Evolutionary conservation across 495 filamentous ascomycete species (phyloP), one percentile per base, ranked within the genome.

Genomic region (Elasticomyces elasticus): DNA sequence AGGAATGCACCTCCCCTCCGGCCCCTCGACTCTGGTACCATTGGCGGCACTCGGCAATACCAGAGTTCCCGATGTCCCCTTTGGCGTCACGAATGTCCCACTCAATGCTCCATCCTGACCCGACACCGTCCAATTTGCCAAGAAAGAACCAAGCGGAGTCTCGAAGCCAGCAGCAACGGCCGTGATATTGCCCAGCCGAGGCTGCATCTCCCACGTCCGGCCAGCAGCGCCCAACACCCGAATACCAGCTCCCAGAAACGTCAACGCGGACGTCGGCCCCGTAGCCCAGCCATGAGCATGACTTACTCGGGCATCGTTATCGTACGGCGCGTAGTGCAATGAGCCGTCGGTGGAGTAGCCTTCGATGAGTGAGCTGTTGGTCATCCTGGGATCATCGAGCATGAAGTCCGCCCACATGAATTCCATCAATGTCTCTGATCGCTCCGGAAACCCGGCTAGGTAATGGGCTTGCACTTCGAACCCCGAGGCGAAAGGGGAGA

Each of bases 261-360:
- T 64, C 22, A 66, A 25, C 11, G 65, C 58, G 22, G 33, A 24
- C 2, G 59, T 56, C 4, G 65, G 65, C 0, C 63, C 65, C 5
- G 45, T 59, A 33, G 54, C 54, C 65, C 65, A 67, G 27, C 65
- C 61, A 54, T 78, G 65, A 2, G 60, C 38, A 41, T 65, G 63
- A 13, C 49, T 56, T 17, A 67, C 58, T 3, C 57, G 52, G 10
- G 53, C 57, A 52, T 60, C 53, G 24, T 60, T 30, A 1, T n/a
- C 20, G 47, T 67, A 67, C 17, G 54, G 52, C 13, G 50, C 43
- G 45, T 67, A 67, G 27, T 58, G 60, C 15, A 65, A 60, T 5
- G 51, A 54, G 25, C 65, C 65, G 44, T 55, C 47, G 25, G 47
- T 49, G 10, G 59, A 43, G 44, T 67, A 67, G 6, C 65, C 65